phyloP scores from a whole-genome alignment of 2,329 filamentous ascomycete species.

The Westerdykella ornata region DNA sequence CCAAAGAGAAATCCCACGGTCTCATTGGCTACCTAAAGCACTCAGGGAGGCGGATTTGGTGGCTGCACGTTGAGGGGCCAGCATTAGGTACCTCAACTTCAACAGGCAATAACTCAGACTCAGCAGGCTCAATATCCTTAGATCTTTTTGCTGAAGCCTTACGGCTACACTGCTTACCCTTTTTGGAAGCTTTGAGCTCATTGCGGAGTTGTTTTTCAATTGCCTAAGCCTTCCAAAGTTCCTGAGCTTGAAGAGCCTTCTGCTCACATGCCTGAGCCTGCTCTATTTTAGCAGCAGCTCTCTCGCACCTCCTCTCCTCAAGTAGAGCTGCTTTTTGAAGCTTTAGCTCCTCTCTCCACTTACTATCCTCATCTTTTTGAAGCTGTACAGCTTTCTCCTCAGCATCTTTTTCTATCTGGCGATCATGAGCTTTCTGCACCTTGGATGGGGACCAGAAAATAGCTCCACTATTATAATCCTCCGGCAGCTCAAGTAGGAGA shows the following conservation, averaged over 20 bases:
- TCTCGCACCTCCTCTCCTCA: no score
- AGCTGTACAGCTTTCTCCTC: not conserved
- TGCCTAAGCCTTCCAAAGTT: no score
- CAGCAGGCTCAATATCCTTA: no score
- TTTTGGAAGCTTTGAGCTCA: no score
- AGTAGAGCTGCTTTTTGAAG: no score
- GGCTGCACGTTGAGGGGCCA: conserved; percentile 1
- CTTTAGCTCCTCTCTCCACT: no score
- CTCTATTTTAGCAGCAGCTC: no score
- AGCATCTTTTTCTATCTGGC: not conserved
- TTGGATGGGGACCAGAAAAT: conserved; percentile 7
- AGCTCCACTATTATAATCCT: conserved; percentile 8
- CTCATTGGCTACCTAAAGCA: conserved; percentile 1
- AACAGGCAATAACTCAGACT: not conserved
- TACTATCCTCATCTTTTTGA: not conserved
- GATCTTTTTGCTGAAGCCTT: no score
- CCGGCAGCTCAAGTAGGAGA: conserved; percentile 4
- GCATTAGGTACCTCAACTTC: not conserved
- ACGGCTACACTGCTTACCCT: no score
- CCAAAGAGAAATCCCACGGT: not conserved
- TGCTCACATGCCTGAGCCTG: no score
- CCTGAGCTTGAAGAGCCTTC: no score
- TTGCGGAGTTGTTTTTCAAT: no score
- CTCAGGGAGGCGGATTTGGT: conserved; percentile 1
- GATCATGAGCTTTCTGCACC: not conserved